These are phyloP conservation scores for Verticillium nubilum DNA, from an alignment of 2,329 filamentous ascomycete genomes.

Conservation along the genomic window DNA sequence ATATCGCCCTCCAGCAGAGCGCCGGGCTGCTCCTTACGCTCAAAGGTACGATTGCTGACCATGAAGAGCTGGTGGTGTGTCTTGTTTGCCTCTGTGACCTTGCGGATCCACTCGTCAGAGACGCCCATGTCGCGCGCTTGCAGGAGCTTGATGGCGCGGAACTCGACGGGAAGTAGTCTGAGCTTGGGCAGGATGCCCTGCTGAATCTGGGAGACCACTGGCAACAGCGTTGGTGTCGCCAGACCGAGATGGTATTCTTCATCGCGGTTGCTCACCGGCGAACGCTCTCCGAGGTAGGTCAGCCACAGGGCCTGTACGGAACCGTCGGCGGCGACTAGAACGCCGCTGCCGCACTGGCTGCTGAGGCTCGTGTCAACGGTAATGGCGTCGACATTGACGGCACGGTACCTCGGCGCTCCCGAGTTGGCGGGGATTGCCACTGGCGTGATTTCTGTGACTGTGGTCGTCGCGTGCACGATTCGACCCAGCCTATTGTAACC, in stretches of 20 bases:
- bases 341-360: slow-evolving; percentile 88
- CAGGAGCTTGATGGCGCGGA: slow-evolving; percentile 92
- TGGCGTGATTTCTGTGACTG: slow-evolving; percentile 94
- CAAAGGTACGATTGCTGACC: slow-evolving; percentile 83
- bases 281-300: slow-evolving; percentile 90
- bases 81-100: slow-evolving; percentile 82
- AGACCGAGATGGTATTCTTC: slow-evolving; percentile 95
- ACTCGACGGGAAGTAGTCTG: slow-evolving; percentile 89
- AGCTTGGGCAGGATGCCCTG: slow-evolving; percentile 73
- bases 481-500: slow-evolving; percentile 97
- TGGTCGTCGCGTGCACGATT: slow-evolving; percentile 89
- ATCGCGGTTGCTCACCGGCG: slow-evolving; percentile 72
- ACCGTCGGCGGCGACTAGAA: slow-evolving; percentile 82
- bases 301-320: slow-evolving; percentile 95
- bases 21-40: slow-evolving; percentile 42
- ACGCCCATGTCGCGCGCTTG: slow-evolving; percentile 97
- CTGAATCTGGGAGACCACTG: slow-evolving; percentile 83
- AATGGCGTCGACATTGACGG: slow-evolving; percentile 93
- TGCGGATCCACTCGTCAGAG: slow-evolving; percentile 89
- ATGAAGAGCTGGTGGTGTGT: slow-evolving; percentile 97
- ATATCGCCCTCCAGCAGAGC: slow-evolving; percentile 86
- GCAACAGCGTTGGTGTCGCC: slow-evolving; percentile 79
- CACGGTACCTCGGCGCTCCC: slow-evolving; percentile 85
- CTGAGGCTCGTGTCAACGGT: slow-evolving; percentile 92
- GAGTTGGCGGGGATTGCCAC: slow-evolving; percentile 94